Evolutionary conservation across 192 early-diverging fungal genomes (phyloP).

Genomic region (Coemansia sp.): DNA sequence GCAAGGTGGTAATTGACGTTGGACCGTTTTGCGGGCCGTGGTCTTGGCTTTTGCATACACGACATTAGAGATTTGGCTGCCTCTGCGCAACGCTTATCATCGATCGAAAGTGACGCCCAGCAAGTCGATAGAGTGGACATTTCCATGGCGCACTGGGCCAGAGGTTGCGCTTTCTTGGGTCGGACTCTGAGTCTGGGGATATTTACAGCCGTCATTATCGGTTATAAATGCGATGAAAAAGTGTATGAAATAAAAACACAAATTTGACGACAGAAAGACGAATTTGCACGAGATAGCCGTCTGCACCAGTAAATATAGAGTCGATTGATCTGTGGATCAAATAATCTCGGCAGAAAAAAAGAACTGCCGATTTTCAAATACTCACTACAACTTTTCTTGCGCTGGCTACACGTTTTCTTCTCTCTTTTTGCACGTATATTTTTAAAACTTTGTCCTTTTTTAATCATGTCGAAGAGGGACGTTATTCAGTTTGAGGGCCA

Average conservation of each 20-base stretch:
- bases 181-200: constrained; percentile 46
- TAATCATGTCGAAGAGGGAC: constrained; percentile 48
- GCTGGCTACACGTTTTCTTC: background rate
- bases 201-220: constrained; percentile 43
- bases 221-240: background rate
- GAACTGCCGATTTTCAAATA: background rate
- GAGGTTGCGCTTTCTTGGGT: constrained; percentile 24
- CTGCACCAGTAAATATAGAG: background rate
- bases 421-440: constrained; percentile 3
- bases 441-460: background rate
- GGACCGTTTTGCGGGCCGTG: constrained; percentile 10
- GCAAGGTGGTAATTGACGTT: constrained; percentile 55
- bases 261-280: background rate
- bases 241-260: background rate
- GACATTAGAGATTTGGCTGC: constrained; percentile 31
- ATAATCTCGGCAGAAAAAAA: constrained; percentile 9
- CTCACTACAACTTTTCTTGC: constrained; percentile 1
- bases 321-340: constrained; percentile 11
- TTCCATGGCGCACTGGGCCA: constrained; percentile 53
- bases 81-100: constrained; percentile 44
- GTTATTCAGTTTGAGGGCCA: constrained; percentile 73
- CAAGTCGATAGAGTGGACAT: constrained; percentile 56
- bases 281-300: background rate
- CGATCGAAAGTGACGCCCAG: constrained; percentile 50
- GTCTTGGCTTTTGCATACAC: constrained; percentile 48